Base-by-base conservation (phyloP, 768 basidiomycete species). In the Galerina marginata region DNA sequence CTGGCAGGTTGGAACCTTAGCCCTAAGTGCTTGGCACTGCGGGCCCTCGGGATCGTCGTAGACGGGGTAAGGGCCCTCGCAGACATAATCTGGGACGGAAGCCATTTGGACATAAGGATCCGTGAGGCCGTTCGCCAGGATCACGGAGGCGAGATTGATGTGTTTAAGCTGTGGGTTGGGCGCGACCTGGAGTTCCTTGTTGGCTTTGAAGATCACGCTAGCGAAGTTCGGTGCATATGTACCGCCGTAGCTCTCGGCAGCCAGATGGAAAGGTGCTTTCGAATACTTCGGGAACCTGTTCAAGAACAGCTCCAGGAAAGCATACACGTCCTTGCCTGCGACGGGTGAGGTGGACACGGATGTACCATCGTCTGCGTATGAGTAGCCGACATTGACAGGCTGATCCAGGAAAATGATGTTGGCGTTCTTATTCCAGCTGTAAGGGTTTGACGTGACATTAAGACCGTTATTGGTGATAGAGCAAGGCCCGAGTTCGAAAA, bases 401-500 rank as follows among this genome's bases (percentile, higher is more conserved):
- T 94, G 83, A 70, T 88, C 86, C 60, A 91, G 84, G 82, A 90
- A 90, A 57, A 90, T 88, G 64, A 90, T 79, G 69, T 93, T 93
- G 49, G 91, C 87, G 63, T 89, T 76, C 42, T 79, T 81, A 67
- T 89, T 99, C 96, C 96, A 99, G 65, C 89, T 89, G 80, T 92
- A 71, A 6, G 86, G 83, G 75, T 99, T 98, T 70, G 70, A 68
- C 1, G 86, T 88, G 14, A 87, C 87, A 75, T 88, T 89, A 60
- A 77, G 76, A 37, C 94, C 93, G 1, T 87, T 79, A 44, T 93
- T 76, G 15, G 83, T 76, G 61, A 98, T 81, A 33, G 75, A 76
- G 75, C 96, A 98, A 0, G 96, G 95, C 0, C 96, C 96, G 20
- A 96, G 87, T 70, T 98, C 95, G 66, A 96, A 93, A 14, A 99